Conservation (phyloP, 1,284 basidiomycete genomes). For the Inonotus obliquus region DNA sequence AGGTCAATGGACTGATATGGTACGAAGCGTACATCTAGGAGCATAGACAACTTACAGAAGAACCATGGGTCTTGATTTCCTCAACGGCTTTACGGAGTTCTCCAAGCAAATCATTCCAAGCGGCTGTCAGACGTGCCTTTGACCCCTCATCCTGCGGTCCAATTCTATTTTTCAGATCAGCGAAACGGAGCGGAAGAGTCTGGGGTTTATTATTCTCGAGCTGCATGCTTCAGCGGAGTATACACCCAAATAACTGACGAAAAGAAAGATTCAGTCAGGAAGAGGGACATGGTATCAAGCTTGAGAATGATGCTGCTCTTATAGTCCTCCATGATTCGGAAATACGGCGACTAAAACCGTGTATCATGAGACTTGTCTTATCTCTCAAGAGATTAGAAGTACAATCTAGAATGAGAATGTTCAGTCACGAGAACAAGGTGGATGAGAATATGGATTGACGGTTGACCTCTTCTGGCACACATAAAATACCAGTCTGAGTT, state of each 20-base stretch:
- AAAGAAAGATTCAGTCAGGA: neutral
- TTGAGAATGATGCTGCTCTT: neutral
- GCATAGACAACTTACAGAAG: conserved; percentile 37
- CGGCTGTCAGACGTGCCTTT: conserved; percentile 41
- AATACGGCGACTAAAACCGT: neutral
- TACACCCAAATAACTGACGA: neutral
- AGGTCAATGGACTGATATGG: too few relatives aligned
- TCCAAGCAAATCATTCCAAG: conserved; percentile 54
- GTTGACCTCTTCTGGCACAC: neutral
- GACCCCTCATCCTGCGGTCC: conserved; percentile 45
- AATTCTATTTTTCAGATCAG: conserved; percentile 53
- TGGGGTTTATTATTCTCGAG: neutral
- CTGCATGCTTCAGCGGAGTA: neutral
- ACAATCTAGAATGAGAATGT: neutral
- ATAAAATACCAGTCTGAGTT: neutral
- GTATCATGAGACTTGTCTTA: neutral
- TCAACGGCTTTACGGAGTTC: conserved; percentile 43
- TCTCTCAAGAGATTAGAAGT: neutral
- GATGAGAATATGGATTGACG: neutral
- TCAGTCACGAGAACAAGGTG: neutral
- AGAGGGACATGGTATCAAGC: neutral
- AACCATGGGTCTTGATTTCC: conserved; percentile 42
- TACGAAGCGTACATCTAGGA: neutral
- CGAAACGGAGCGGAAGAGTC: conserved; percentile 31
- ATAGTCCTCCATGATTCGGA: neutral